Conservation (phyloP, 176 grass and related monocot species). For the Rhynchospora pubera region DNA sequence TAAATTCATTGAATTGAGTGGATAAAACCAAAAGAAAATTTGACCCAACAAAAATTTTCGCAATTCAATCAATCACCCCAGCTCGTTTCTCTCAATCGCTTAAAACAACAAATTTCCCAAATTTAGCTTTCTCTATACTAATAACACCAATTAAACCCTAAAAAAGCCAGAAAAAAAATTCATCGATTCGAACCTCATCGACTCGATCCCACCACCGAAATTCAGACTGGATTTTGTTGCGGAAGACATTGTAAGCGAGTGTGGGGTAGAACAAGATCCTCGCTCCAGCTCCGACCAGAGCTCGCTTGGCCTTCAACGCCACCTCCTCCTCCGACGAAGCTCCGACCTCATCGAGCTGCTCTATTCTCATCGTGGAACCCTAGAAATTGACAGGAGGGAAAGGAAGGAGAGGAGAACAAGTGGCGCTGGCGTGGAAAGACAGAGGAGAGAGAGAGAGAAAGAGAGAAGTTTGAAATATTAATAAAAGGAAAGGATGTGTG, state of each 20-base stretch:
- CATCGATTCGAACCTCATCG: constrained; percentile 43
- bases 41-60: background rate
- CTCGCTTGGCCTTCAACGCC: constrained; percentile 49
- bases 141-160: background rate
- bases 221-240: constrained; percentile 67
- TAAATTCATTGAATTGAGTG: background rate
- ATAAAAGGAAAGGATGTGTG: background rate
- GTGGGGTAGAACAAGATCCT: constrained; percentile 94
- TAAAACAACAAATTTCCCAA: background rate
- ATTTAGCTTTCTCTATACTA: background rate
- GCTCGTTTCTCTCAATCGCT: background rate
- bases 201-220: constrained; percentile 97
- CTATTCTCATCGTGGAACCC: constrained; percentile 20
- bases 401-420: constrained; percentile 10
- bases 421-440: constrained; percentile 14
- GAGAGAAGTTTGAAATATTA: background rate
- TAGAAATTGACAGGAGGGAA: background rate
- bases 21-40: background rate
- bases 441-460: background rate
- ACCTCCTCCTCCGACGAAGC: constrained; percentile 17
- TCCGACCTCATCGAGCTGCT: constrained; percentile 20
- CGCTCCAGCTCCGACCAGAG: constrained; percentile 65
- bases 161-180: constrained; percentile 1
- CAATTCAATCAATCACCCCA: background rate
- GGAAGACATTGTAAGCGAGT: constrained; percentile 80